phyloP scores from a whole-genome alignment of 164 flowering plant species.

The Piper betle region DNA sequence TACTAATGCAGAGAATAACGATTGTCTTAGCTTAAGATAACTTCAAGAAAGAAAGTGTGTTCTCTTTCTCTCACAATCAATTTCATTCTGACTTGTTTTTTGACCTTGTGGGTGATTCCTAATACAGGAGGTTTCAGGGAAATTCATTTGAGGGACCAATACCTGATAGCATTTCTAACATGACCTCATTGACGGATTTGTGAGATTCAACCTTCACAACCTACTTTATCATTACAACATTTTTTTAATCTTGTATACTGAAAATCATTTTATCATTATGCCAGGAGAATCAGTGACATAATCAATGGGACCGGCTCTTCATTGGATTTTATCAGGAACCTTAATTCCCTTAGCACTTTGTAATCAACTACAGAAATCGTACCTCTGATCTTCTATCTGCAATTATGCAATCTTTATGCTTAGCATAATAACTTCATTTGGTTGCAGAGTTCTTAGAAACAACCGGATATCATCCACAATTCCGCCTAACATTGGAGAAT shows the following conservation, averaged over 20 bases:
- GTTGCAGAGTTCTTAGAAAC: conserved; percentile 48
- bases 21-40: neutral
- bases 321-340: conserved; percentile 34
- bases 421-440: neutral
- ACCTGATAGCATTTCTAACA: conserved; percentile 44
- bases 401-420: neutral
- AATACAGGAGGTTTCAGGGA: conserved; percentile 53
- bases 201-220: conserved; percentile 19
- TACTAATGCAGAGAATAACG: too few species aligned
- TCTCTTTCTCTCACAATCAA: neutral
- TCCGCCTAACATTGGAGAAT: conserved; percentile 43
- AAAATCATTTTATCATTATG: conserved; percentile 1
- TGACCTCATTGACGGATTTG: conserved; percentile 49
- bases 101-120: neutral
- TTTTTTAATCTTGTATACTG: neutral
- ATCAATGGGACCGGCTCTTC: conserved; percentile 45
- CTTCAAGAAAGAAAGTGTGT: too few species aligned
- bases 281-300: conserved; percentile 57
- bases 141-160: conserved; percentile 66
- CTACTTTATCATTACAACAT: neutral
- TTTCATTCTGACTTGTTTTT: neutral
- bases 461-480: conserved; percentile 47
- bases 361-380: conserved; percentile 17
- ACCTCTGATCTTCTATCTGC: neutral
- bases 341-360: conserved; percentile 42